phyloP scores from a whole-genome alignment of 768 basidiomycete genomes.

The Tylopilus balloui region DNA sequence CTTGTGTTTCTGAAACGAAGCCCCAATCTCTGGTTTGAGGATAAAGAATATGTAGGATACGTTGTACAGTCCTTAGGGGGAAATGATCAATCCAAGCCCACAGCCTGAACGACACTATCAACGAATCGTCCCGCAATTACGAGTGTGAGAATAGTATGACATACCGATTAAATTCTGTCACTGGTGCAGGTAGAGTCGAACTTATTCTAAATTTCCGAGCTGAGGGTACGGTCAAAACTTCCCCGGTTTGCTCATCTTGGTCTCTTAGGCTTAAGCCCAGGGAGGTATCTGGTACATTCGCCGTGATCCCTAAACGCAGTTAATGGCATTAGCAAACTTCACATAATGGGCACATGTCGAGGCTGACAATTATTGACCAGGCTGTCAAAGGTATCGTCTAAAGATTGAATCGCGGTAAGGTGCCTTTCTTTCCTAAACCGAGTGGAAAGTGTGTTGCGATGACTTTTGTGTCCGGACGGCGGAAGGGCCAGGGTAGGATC shows the following conservation, averaged over 20 bases:
- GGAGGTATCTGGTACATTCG: constrained; percentile 28
- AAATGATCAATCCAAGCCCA: constrained; percentile 33
- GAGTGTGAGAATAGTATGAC: not conserved
- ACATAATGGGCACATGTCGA: not conserved
- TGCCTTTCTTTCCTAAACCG: constrained; percentile 32
- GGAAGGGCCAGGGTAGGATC: constrained; percentile 14
- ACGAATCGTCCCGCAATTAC: not conserved
- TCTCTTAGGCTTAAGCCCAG: constrained; percentile 22
- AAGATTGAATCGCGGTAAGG: constrained; percentile 26
- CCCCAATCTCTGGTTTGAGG: constrained; percentile 41
- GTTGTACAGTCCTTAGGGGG: constrained; percentile 32
- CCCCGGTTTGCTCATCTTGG: constrained; percentile 26
- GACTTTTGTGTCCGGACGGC: constrained; percentile 33
- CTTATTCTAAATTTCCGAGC: constrained; percentile 27
- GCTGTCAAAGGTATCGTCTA: constrained; percentile 26
- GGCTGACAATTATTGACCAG: constrained; percentile 29
- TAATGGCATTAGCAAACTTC: constrained; percentile 2
- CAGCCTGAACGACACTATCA: constrained; percentile 15
- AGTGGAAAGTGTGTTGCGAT: constrained; percentile 32
- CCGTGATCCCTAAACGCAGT: constrained; percentile 21
- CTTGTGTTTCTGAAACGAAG: constrained; percentile 35
- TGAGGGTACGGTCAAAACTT: constrained; percentile 31
- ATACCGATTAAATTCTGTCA: constrained; percentile 32
- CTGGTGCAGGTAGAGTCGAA: constrained; percentile 25
- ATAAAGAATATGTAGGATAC: constrained; percentile 41